Evolutionary conservation across 2,329 filamentous ascomycete species (phyloP).

Genomic region (Cordyceps javanica): DNA sequence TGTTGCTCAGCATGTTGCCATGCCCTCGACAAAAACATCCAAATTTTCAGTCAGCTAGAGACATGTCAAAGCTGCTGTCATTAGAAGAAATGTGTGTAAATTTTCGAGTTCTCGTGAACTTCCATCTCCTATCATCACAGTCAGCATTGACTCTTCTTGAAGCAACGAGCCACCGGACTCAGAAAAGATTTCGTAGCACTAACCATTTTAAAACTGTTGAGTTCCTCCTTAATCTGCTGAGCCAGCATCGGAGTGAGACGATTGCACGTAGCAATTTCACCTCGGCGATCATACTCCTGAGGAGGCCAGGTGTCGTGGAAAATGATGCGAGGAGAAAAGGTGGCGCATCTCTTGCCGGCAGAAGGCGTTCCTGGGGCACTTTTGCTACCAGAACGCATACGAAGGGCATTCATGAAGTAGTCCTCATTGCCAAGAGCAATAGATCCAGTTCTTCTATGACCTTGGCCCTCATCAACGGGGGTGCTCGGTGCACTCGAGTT

Average conservation of each 20-base stretch:
- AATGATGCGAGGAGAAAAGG: conserved; percentile 86
- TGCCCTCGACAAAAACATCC: conserved; percentile 10
- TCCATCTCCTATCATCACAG: conserved; percentile 81
- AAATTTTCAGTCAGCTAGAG: conserved; percentile 1
- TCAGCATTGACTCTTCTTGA: conserved; percentile 31
- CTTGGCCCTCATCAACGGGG: conserved; percentile 68
- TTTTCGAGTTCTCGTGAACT: conserved; percentile 97
- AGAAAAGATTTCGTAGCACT: neutral
- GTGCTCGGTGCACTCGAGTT: conserved; percentile 84
- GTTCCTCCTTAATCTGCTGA: conserved; percentile 98
- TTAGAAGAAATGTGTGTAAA: conserved; percentile 99
- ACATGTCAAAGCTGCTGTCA: conserved; percentile 24
- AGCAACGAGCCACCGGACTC: neutral
- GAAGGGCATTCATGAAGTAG: conserved; percentile 76
- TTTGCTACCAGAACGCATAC: conserved; percentile 69
- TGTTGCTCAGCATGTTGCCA: conserved; percentile 9
- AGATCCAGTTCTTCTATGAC: conserved; percentile 61
- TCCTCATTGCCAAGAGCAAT: conserved; percentile 76
- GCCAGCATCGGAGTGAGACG: conserved; percentile 93
- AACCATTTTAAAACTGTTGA: conserved; percentile 97
- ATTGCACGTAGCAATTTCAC: conserved; percentile 96
- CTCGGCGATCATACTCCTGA: conserved; percentile 90
- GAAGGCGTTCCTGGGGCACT: conserved; percentile 76
- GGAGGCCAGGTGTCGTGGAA: conserved; percentile 97
- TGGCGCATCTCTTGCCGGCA: conserved; percentile 58